Base-by-base conservation (phyloP, 1,284 basidiomycete species). In the Xanthoconium separans region DNA sequence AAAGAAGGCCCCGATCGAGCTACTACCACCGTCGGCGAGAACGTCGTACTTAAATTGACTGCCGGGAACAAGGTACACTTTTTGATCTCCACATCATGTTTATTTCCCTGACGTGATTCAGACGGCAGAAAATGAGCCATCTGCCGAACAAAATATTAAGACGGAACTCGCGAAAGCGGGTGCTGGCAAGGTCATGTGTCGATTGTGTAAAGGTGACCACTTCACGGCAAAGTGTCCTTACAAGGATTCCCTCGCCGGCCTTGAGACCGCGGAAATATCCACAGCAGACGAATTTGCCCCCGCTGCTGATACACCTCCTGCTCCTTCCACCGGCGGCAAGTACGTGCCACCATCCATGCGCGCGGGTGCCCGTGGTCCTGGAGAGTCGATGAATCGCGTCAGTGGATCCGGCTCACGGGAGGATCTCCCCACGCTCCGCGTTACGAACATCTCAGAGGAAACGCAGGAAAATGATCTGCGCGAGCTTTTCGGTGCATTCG, bases 171-270 rank as follows among this genome's bases (percentile, higher is more conserved):
- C 75, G 9, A 82, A 81, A 56, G 79, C 82, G 2, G 94, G 93
- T 64, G 84, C 81, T 16, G 94, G 94, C 71, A 93, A 94, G 67
- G 93, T 99, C 59, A 77, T 84, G 50, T 99, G 96, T 81, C 85
- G 97, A 64, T 76, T 97, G 55, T 99, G 97, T 77, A 94, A 96
- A 72, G 96, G 96, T 54, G 91, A 91, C 63, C 97, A 99, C 77
- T 99, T 95, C 74, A 99, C 97, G 12, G 91, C 95, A 58, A 95
- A 95, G 73, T 99, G 97, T 82, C 97, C 97, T 12, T 97, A 97
- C 83, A 97, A 95, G 75, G 95, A 98, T 64, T 91, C 92, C 20
- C 84, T 93, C 12, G 84, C 89, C 20, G 92, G 89, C 12, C 79
- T 93, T 49, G 89, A 91, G 47, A 79, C 75, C 22, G 71, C 77